Conservation (phyloP, 345 rosid species). For the Anastatica hierochuntica region DNA sequence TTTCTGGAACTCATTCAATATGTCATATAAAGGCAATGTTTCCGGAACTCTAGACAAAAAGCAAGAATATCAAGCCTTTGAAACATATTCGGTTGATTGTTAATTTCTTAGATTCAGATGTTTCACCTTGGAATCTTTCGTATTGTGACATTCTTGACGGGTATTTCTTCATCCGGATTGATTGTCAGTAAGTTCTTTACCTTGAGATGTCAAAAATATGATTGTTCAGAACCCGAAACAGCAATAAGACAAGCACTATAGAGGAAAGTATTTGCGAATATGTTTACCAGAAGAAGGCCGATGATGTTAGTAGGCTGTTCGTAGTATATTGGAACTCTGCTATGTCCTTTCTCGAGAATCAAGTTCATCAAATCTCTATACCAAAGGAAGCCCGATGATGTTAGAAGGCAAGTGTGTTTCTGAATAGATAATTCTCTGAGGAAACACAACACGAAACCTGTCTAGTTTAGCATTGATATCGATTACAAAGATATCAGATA, state of each 20-base stretch:
- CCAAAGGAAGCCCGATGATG: slow-evolving; percentile 14
- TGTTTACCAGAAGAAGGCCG: slow-evolving; percentile 71
- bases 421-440: not conserved
- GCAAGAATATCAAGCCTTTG: slow-evolving; percentile 11
- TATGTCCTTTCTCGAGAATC: slow-evolving; percentile 93
- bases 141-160: slow-evolving; percentile 77
- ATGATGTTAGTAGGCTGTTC: slow-evolving; percentile 86
- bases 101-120: not conserved
- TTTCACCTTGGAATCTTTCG: slow-evolving; percentile 82
- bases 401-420: no score
- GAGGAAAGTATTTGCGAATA: not conserved
- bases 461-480: slow-evolving; percentile 80
- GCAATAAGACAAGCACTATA: not conserved
- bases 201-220: slow-evolving; percentile 23
- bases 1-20: slow-evolving; percentile 95
- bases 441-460: slow-evolving; percentile 35
- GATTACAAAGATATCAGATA: slow-evolving; percentile 65
- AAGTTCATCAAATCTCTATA: slow-evolving; percentile 63
- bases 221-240: not conserved
- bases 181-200: slow-evolving; percentile 76
- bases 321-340: slow-evolving; percentile 93
- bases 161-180: slow-evolving; percentile 71
- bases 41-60: slow-evolving; percentile 56
- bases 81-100: not conserved
- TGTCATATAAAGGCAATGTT: slow-evolving; percentile 79